Conservation (phyloP, 805 yeast species). For the Candida sphagnicola region DNA sequence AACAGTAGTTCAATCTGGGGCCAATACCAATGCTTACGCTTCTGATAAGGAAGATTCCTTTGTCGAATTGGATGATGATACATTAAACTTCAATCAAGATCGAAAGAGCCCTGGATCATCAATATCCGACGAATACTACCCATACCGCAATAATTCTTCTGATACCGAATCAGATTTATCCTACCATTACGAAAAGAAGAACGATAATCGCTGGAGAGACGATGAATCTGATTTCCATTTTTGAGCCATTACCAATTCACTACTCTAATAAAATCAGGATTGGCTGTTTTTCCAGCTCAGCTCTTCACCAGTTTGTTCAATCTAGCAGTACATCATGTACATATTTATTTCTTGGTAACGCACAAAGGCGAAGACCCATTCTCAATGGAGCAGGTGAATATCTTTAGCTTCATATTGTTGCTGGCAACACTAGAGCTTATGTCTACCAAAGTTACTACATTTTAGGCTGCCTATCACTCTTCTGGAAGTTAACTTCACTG, state of each 20-base stretch:
- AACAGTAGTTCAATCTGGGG: slow-evolving; percentile 23
- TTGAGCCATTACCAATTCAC: background rate
- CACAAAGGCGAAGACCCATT: no score
- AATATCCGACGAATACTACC: background rate
- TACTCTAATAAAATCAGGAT: background rate
- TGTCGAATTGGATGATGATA: slow-evolving; percentile 1
- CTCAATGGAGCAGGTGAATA: no score
- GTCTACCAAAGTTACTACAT: no score
- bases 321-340: no score
- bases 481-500: no score
- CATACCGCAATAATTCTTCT: background rate
- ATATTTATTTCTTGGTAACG: no score
- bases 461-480: no score
- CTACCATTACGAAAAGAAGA: slow-evolving; percentile 1
- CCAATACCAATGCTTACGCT: slow-evolving; percentile 24
- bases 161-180: slow-evolving; percentile 1
- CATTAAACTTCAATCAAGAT: slow-evolving; percentile 2
- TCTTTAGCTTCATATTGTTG: no score
- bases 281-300: no score
- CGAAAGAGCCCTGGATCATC: background rate
- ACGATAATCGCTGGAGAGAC: background rate
- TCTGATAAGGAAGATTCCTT: slow-evolving; percentile 19
- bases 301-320: no score
- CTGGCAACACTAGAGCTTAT: no score
- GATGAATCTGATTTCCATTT: slow-evolving; percentile 3